Percentiles rank a stretch among this genome's conserved stretches.
Conservation (phyloP, 1,284 basidiomycete species). For the Pisolithus thermaeus region DNA sequence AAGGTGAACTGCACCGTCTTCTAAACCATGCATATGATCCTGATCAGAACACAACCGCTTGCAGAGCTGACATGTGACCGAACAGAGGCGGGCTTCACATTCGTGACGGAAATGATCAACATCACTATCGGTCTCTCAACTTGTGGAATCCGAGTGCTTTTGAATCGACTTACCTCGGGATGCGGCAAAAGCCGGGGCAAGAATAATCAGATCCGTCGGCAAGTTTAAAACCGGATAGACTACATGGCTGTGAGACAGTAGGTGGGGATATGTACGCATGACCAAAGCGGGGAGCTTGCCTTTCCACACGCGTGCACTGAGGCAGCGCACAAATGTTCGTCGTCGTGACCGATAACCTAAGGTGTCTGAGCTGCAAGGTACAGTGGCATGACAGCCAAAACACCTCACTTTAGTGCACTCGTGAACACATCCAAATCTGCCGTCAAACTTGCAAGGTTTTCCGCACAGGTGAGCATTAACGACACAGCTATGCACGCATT, state of each 20-base stretch:
- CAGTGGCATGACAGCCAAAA: neutral
- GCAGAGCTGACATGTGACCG: too few species aligned
- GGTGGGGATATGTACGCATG: neutral
- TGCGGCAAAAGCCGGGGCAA: conserved; percentile 36
- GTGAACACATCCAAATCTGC: conserved; percentile 37
- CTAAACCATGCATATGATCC: conserved; percentile 46
- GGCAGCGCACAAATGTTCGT: conserved; percentile 44
- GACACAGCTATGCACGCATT: conserved; percentile 32
- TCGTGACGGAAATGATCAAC: conserved; percentile 37
- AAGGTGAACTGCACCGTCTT: conserved; percentile 36
- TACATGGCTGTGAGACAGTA: conserved; percentile 36
- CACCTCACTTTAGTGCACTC: conserved; percentile 40
- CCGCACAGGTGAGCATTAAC: conserved; percentile 44
- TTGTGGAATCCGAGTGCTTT: neutral
- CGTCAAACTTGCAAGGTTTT: conserved; percentile 34
- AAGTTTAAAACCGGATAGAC: conserved; percentile 25
- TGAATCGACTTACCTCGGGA: conserved; percentile 30
- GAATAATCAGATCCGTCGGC: conserved; percentile 27
- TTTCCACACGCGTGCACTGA: conserved; percentile 43
- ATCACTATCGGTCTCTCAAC: conserved; percentile 22
- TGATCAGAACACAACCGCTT: conserved; percentile 38
- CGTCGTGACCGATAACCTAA: conserved; percentile 37
- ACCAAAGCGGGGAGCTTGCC: conserved; percentile 22
- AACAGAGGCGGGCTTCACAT: conserved; percentile 41
- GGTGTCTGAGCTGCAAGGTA: neutral